Conservation (phyloP, 73 alveolate genomes). For the Paramecium tetraurelia region DNA sequence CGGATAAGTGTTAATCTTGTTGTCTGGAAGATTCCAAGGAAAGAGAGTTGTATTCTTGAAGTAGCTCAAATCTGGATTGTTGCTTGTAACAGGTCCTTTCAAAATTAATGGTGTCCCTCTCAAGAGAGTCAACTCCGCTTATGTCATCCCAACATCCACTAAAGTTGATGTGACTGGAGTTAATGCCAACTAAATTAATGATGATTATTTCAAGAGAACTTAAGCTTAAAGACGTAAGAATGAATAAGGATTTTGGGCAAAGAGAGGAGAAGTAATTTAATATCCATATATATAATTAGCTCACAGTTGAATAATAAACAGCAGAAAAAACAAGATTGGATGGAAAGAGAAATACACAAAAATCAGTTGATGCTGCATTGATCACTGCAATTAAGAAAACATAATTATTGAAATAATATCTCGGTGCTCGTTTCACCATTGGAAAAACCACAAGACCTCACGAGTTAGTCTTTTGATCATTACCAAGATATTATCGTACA, state of each 20-base stretch:
- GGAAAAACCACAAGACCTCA: slow-evolving; percentile 60
- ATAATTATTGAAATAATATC: slow-evolving; percentile 51
- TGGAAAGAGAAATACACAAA: slow-evolving; percentile 47
- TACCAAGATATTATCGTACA: slow-evolving; percentile 1
- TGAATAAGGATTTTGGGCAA: slow-evolving; percentile 56
- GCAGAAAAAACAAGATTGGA: slow-evolving; percentile 52
- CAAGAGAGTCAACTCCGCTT: slow-evolving; percentile 87
- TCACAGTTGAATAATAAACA: slow-evolving; percentile 56
- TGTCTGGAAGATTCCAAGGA: slow-evolving; percentile 94
- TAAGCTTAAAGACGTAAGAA: slow-evolving; percentile 33
- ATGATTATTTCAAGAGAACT: slow-evolving; percentile 61
- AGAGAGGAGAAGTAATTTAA: slow-evolving; percentile 40
- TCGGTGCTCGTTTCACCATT: slow-evolving; percentile 62
- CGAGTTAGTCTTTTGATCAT: slow-evolving; percentile 56
- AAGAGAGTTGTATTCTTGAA: slow-evolving; percentile 94
- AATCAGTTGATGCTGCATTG: slow-evolving; percentile 44
- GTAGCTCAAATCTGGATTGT: slow-evolving; percentile 84
- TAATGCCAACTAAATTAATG: slow-evolving; percentile 51
- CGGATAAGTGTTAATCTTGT: slow-evolving; percentile 84
- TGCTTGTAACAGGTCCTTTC: slow-evolving; percentile 97
- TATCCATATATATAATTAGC: slow-evolving; percentile 1
- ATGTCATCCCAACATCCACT: slow-evolving; percentile 87
- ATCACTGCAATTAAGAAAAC: slow-evolving; percentile 61
- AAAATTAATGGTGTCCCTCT: slow-evolving; percentile 94
- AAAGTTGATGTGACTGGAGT: slow-evolving; percentile 79